Evolutionary conservation across 805 yeast genomes (phyloP).

Genomic region (Candida oleophila): DNA sequence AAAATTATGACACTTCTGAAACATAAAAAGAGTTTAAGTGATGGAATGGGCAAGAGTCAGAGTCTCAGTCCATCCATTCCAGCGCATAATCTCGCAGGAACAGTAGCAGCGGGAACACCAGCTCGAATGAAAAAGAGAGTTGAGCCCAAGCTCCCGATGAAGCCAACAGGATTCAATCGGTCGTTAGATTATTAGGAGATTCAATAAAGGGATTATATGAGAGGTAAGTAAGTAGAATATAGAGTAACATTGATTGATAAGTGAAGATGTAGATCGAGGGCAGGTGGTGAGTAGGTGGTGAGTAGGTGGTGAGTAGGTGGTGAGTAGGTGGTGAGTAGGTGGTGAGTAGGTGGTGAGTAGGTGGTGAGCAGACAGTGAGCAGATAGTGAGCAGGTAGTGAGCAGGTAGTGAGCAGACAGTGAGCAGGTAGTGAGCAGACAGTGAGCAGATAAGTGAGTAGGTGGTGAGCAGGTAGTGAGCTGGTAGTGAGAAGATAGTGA

Average conservation of each 20-base stretch:
- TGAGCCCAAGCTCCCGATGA: conserved; percentile 3
- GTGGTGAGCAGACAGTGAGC: too few species aligned
- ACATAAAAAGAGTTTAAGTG: conserved; percentile 27
- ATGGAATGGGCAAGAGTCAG: conserved; percentile 1
- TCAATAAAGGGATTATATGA: neutral
- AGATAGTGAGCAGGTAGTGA: too few species aligned
- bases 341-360: too few species aligned
- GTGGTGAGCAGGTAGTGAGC: too few species aligned
- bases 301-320: too few species aligned
- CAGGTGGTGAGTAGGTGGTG: too few species aligned
- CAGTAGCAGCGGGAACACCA: neutral
- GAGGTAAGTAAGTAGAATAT: neutral
- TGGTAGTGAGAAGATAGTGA: too few species aligned
- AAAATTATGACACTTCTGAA: conserved; percentile 37
- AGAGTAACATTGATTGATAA: neutral
- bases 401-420: too few species aligned
- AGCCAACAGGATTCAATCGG: neutral
- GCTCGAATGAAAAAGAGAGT: neutral
- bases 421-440: too few species aligned
- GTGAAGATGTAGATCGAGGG: neutral
- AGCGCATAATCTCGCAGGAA: neutral
- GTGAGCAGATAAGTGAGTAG: too few species aligned
- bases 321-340: too few species aligned
- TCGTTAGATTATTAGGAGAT: conserved; percentile 2
- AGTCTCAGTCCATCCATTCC: conserved; percentile 4